Percentiles rank a stretch among this genome's conserved stretches.
These are phyloP conservation scores for Wolfiporia cocos DNA, from an alignment of 1,284 basidiomycete species.

Conservation along the genomic window DNA sequence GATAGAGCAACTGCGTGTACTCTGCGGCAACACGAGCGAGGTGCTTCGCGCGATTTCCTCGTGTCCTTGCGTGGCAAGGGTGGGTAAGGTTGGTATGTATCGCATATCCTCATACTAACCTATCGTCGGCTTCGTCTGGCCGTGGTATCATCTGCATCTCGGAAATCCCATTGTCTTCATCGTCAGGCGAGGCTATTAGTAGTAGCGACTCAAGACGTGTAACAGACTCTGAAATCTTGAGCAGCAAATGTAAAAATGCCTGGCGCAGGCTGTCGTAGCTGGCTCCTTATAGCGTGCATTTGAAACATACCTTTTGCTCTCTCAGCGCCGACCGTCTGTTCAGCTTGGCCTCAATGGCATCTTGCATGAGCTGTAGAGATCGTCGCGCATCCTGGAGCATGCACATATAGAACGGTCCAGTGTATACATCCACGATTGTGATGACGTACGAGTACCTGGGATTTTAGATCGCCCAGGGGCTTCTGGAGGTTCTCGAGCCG, in stretches of 20 bases:
- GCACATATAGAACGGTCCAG: neutral
- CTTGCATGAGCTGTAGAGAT: conserved; percentile 62
- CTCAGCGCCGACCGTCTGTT: conserved; percentile 67
- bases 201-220: conserved; percentile 79
- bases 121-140: conserved; percentile 31
- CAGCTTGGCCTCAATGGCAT: conserved; percentile 73
- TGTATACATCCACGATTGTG: neutral
- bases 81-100: no score
- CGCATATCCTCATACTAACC: no score
- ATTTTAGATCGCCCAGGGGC: conserved; percentile 61
- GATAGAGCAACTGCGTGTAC: conserved; percentile 90
- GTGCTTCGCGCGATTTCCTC: conserved; percentile 73
- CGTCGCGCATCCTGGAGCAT: conserved; percentile 49
- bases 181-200: conserved; percentile 50
- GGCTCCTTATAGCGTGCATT: neutral
- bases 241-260: conserved; percentile 77
- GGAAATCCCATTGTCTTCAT: conserved; percentile 32
- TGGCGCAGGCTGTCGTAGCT: conserved; percentile 24
- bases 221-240: conserved; percentile 86
- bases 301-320: conserved; percentile 68
- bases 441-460: conserved; percentile 61
- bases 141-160: conserved; percentile 18
- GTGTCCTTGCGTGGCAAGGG: no score
- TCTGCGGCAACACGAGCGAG: conserved; percentile 83
- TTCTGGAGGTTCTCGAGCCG: conserved; percentile 60